phyloP scores from a whole-genome alignment of 129 eudicot species.

The Lactuca saligna region DNA sequence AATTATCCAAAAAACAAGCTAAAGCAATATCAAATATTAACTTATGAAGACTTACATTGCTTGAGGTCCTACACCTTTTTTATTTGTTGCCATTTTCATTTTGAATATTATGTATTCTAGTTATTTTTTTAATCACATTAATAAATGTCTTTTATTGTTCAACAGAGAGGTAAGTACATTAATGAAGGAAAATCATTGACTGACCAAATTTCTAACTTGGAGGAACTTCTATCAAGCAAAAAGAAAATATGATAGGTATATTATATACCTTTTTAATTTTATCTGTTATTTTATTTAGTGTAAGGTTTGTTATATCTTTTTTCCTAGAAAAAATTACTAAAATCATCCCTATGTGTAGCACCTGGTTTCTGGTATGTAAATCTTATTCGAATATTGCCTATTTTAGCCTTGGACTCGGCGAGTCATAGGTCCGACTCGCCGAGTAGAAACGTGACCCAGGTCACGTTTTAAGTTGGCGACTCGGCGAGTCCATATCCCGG shows the following conservation, averaged over 20 bases:
- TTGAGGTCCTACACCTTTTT: constrained; percentile 54
- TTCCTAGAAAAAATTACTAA: background rate
- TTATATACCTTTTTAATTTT: background rate
- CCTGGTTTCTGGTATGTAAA: no score
- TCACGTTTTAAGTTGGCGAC: no score
- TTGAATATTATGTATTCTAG: background rate
- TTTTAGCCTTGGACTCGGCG: no score
- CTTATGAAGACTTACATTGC: constrained; percentile 79
- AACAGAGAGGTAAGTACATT: constrained; percentile 70
- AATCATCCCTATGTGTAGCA: no score
- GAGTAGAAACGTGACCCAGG: no score
- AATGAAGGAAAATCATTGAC: constrained; percentile 74
- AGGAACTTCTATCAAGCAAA: constrained; percentile 85
- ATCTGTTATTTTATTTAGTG: constrained; percentile 2
- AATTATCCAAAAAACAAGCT: constrained; percentile 90
- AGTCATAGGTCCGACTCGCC: no score
- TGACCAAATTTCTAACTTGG: constrained; percentile 71
- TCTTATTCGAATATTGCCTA: no score
- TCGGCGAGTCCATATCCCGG: no score
- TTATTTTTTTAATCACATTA: background rate
- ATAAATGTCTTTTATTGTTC: background rate
- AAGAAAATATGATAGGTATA: constrained; percentile 77
- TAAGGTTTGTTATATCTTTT: background rate
- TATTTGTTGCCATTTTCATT: background rate
- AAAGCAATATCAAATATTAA: constrained; percentile 87